Evolutionary conservation across 495 filamentous ascomycete genomes (phyloP).

Genomic region (Annulohypoxylon nitens): DNA sequence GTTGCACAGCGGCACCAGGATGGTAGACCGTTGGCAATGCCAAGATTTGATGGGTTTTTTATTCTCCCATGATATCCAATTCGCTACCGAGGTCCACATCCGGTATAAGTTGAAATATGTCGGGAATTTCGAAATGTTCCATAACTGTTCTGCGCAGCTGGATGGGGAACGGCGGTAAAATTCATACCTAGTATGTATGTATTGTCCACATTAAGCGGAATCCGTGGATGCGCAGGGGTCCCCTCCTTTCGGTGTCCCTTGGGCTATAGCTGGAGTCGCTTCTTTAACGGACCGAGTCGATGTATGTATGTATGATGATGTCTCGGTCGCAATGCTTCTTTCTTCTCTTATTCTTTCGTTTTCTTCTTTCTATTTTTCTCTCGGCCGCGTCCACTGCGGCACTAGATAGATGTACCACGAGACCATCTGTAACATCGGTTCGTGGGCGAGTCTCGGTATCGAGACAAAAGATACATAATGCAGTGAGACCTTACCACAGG

Average conservation of each 20-base stretch:
- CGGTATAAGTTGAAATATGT: constrained; percentile 41
- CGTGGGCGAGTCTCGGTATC: constrained; percentile 47
- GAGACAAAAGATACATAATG: constrained; percentile 43
- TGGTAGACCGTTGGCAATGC: constrained; percentile 41
- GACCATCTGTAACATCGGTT: constrained; percentile 44
- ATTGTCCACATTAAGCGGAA: constrained; percentile 48
- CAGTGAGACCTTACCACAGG: constrained; percentile 47
- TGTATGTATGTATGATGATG: constrained; percentile 46
- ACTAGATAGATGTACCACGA: constrained; percentile 44
- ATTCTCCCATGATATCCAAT: constrained; percentile 43
- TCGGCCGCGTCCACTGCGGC: constrained; percentile 28
- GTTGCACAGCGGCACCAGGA: constrained; percentile 34
- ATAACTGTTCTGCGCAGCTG: constrained; percentile 45
- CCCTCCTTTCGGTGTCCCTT: constrained; percentile 44
- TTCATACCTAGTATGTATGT: constrained; percentile 17
- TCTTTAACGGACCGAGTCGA: constrained; percentile 49
- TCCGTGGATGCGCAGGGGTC: constrained; percentile 31
- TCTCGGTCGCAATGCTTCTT: constrained; percentile 44
- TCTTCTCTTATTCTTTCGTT: constrained; percentile 15
- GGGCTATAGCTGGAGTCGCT: constrained; percentile 33
- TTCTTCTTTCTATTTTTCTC: constrained; percentile 14
- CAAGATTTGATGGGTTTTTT: constrained; percentile 39
- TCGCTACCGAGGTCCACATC: constrained; percentile 42
- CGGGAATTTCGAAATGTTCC: constrained; percentile 41
- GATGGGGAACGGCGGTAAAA: constrained; percentile 49